Conservation (phyloP, 2,329 filamentous ascomycete species). For the Fusarium sp. region DNA sequence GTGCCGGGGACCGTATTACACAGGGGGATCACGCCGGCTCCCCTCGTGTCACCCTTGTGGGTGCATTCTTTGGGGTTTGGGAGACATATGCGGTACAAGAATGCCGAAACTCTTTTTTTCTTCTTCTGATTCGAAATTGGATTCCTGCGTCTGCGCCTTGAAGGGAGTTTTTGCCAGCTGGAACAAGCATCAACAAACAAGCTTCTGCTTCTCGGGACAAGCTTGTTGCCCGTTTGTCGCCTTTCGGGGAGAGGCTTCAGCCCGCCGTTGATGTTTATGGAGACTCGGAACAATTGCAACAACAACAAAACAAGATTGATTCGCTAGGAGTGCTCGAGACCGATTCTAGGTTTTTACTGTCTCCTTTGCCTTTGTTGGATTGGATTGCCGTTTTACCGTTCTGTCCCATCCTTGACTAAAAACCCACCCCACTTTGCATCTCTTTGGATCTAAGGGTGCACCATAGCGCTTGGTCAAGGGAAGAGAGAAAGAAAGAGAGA, state of each 20-base stretch:
- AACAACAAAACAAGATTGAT: slow-evolving; percentile 11
- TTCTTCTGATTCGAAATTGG: slow-evolving; percentile 19
- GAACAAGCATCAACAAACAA: not conserved
- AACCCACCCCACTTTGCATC: slow-evolving; percentile 33
- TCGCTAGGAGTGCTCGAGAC: slow-evolving; percentile 11
- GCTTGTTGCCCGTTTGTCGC: not conserved
- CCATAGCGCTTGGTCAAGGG: slow-evolving; percentile 18
- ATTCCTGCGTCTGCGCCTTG: slow-evolving; percentile 20
- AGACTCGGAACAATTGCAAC: not conserved
- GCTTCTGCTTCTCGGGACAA: not conserved
- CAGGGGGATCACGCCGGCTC: slow-evolving; percentile 23
- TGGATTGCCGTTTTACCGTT: slow-evolving; percentile 12
- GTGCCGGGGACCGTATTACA: slow-evolving; percentile 11
- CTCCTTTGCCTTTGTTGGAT: not conserved
- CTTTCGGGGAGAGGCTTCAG: slow-evolving; percentile 6
- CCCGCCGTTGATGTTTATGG: slow-evolving; percentile 22
- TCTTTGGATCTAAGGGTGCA: slow-evolving; percentile 31
- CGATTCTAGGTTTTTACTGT: slow-evolving; percentile 5
- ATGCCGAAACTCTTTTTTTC: slow-evolving; percentile 1
- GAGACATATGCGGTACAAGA: slow-evolving; percentile 19
- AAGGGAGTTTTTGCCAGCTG: not conserved
- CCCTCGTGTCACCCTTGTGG: slow-evolving; percentile 25
- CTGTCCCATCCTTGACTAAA: slow-evolving; percentile 5
- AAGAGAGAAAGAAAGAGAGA: not conserved
- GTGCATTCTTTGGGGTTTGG: slow-evolving; percentile 21